A percentile compares a stretch with the other conserved stretches of the same genome.
Evolutionary conservation across 805 yeast genomes (phyloP).

Genomic region (Lipomyces chichibuensis): DNA sequence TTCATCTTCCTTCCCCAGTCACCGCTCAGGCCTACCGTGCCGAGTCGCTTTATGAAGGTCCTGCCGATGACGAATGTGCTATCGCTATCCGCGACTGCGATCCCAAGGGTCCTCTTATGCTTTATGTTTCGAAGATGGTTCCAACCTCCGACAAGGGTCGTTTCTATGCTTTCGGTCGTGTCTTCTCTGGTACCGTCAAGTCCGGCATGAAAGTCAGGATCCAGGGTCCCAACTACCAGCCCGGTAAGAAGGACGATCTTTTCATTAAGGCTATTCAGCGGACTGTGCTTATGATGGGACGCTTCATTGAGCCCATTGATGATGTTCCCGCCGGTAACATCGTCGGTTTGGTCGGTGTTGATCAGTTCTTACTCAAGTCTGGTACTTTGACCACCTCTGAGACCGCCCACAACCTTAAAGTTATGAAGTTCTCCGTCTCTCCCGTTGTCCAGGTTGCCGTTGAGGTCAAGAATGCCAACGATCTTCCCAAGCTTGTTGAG

Average conservation of each 20-base stretch:
- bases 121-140: conserved; percentile 99
- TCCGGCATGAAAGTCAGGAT: conserved; percentile 99
- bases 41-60: conserved; percentile 98
- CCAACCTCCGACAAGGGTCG: conserved; percentile 99
- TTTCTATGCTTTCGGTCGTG: conserved; percentile 99
- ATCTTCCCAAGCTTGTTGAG: conserved; percentile 98
- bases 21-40: conserved; percentile 99
- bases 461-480: conserved; percentile 99
- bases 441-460: conserved; percentile 99
- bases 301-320: conserved; percentile 95
- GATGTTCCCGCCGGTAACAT: conserved; percentile 99
- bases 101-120: conserved; percentile 97
- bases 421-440: conserved; percentile 99
- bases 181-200: conserved; percentile 98
- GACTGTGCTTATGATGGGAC: conserved; percentile 99
- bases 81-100: conserved; percentile 96
- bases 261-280: conserved; percentile 98
- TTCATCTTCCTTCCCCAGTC: conserved; percentile 99
- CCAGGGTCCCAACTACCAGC: conserved; percentile 99
- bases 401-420: conserved; percentile 98
- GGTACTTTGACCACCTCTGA: conserved; percentile 98
- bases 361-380: conserved; percentile 98
- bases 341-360: conserved; percentile 99
- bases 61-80: conserved; percentile 82
- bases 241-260: conserved; percentile 97